These are phyloP conservation scores for Paramyrothecium sp. DNA, from an alignment of 2,329 filamentous ascomycete genomes.

Conservation along the genomic window DNA sequence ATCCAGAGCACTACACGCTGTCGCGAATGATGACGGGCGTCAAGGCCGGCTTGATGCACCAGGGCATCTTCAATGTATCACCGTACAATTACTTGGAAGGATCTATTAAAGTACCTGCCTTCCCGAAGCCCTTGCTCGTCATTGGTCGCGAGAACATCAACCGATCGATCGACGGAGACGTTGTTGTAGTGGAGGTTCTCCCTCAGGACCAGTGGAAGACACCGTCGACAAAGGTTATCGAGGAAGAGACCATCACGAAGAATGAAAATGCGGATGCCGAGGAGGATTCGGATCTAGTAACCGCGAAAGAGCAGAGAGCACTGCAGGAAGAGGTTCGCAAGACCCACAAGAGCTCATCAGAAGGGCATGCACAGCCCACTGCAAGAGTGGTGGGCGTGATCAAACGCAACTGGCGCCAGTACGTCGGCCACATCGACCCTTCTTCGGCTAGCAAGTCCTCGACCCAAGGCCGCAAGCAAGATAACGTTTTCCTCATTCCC, in stretches of 20 bases:
- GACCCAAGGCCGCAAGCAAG: slow-evolving; percentile 78
- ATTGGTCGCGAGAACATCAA: slow-evolving; percentile 96
- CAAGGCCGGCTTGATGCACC: slow-evolving; percentile 84
- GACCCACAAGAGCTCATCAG: slow-evolving; percentile 72
- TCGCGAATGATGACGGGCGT: slow-evolving; percentile 94
- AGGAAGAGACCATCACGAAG: slow-evolving; percentile 87
- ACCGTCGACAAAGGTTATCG: slow-evolving; percentile 91
- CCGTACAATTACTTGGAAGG: slow-evolving; percentile 98
- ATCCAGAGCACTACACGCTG: slow-evolving; percentile 84
- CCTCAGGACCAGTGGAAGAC: slow-evolving; percentile 97
- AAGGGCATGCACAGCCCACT: slow-evolving; percentile 83
- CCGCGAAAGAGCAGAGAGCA: slow-evolving; percentile 80
- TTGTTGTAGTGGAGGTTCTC: slow-evolving; percentile 89
- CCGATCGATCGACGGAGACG: slow-evolving; percentile 84
- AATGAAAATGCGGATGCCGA: slow-evolving; percentile 92
- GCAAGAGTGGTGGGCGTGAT: slow-evolving; percentile 88
- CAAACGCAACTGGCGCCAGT: slow-evolving; percentile 97
- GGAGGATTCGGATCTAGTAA: slow-evolving; percentile 73
- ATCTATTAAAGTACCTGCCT: slow-evolving; percentile 84
- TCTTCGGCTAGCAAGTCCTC: slow-evolving; percentile 74
- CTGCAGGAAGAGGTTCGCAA: slow-evolving; percentile 89
- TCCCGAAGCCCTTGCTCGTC: slow-evolving; percentile 84
- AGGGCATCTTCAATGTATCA: slow-evolving; percentile 94
- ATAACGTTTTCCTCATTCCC: slow-evolving; percentile 90
- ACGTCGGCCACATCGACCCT: slow-evolving; percentile 91